Conservation (phyloP, 1,284 basidiomycete species). For the Naganishia albida region DNA sequence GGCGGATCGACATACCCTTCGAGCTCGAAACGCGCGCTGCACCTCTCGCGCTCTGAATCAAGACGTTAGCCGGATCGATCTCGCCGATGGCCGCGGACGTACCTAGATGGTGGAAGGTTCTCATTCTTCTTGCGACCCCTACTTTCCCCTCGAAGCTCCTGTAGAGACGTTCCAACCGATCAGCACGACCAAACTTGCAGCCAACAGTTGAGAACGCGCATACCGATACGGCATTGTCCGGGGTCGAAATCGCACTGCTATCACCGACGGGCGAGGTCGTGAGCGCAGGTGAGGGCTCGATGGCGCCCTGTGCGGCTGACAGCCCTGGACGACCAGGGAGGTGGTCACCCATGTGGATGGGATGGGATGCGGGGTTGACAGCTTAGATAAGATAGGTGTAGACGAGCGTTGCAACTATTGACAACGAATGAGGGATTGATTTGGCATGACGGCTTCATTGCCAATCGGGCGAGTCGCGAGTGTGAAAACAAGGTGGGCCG, state of each 20-base stretch:
- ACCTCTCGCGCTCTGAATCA: conserved; percentile 73
- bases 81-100: background rate
- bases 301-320: conserved; percentile 1
- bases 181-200: too few relatives aligned
- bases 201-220: background rate
- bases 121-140: conserved; percentile 35
- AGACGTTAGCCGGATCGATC: background rate
- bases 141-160: conserved; percentile 33
- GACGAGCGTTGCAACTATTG: background rate
- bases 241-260: conserved; percentile 13
- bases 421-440: conserved; percentile 10
- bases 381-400: conserved; percentile 15
- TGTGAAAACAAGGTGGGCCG: conserved; percentile 15
- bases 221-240: background rate
- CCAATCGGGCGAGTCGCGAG: conserved; percentile 10
- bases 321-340: conserved; percentile 15
- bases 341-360: conserved; percentile 23
- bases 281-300: conserved; percentile 15
- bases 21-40: conserved; percentile 85
- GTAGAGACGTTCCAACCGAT: background rate
- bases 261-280: conserved; percentile 17
- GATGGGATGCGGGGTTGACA: conserved; percentile 6
- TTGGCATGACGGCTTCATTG: conserved; percentile 21
- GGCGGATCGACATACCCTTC: conserved; percentile 56
- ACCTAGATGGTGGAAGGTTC: conserved; percentile 31